Conservation (phyloP, 306 rosid species). For the Quercus alba region DNA sequence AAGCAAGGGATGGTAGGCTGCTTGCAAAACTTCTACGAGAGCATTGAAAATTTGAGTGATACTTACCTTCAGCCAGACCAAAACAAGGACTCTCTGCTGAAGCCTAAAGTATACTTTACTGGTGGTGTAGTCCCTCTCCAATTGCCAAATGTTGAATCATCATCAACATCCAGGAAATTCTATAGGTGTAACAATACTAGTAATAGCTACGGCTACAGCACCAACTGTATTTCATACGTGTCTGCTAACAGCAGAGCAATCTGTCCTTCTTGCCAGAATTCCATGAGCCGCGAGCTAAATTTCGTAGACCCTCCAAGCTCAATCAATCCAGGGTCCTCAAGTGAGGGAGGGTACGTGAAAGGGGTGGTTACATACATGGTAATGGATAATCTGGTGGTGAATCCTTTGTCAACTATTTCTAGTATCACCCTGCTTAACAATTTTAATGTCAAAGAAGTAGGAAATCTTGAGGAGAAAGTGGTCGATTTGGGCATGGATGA, state of each 20-base stretch:
- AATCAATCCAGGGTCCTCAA: not conserved
- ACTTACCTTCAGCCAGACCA: not conserved
- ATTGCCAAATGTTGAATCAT: not conserved
- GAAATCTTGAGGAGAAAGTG: slow-evolving; percentile 12
- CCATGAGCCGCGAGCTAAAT: not conserved
- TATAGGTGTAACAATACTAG: not conserved
- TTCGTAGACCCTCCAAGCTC: not conserved
- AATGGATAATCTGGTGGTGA: slow-evolving; percentile 32
- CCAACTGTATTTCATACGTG: not conserved
- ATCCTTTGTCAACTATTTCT: slow-evolving; percentile 15
- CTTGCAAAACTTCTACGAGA: slow-evolving; percentile 12
- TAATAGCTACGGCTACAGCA: not conserved
- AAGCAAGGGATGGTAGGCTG: slow-evolving; percentile 3
- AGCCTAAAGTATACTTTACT: not conserved
- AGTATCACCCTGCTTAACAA: slow-evolving; percentile 1
- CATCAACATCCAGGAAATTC: not conserved
- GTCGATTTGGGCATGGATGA: slow-evolving; percentile 18
- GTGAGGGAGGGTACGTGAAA: slow-evolving; percentile 19
- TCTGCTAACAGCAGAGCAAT: not conserved
- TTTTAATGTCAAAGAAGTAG: slow-evolving; percentile 3
- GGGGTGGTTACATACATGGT: slow-evolving; percentile 31
- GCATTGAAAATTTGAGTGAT: slow-evolving; percentile 3
- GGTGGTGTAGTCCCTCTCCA: not conserved
- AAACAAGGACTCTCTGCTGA: not conserved
- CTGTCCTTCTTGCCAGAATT: accelerated